Conservation (phyloP, 2,329 filamentous ascomycete genomes). For the Epichloe coenophiala region DNA sequence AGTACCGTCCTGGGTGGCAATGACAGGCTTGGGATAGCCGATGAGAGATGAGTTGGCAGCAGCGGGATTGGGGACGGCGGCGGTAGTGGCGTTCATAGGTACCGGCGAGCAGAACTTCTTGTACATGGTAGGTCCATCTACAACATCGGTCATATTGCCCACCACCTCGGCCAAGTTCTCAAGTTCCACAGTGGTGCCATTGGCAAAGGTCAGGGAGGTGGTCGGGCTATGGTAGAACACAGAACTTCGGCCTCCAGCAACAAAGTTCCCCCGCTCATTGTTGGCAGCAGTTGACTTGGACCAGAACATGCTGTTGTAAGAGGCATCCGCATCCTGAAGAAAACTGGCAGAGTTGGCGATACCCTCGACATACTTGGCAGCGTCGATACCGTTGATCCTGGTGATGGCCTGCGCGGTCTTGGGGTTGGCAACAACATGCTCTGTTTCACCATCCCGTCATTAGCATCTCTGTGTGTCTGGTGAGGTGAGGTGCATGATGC, state of each 20-base stretch:
- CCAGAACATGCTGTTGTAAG: conserved; percentile 27
- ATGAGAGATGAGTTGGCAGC: not conserved
- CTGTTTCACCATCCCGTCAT: conserved; percentile 1
- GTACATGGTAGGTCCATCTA: conserved; percentile 21
- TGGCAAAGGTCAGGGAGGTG: conserved; percentile 23
- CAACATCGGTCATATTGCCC: conserved; percentile 16
- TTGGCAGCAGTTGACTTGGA: conserved; percentile 9
- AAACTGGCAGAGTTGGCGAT: conserved; percentile 8
- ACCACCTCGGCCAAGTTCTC: conserved; percentile 19
- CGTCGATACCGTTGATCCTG: conserved; percentile 15
- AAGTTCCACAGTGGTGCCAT: conserved; percentile 19
- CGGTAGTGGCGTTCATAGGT: not conserved
- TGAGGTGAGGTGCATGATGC: too few species aligned
- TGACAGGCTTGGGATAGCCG: conserved; percentile 18
- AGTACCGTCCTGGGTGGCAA: conserved; percentile 11
- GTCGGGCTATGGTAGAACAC: conserved; percentile 17
- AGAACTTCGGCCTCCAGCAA: conserved; percentile 15
- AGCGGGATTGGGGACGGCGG: not conserved
- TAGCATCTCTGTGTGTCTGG: not conserved
- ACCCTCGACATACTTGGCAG: conserved; percentile 12
- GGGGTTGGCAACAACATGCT: conserved; percentile 10
- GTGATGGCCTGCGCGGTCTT: conserved; percentile 12
- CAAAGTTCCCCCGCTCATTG: conserved; percentile 16
- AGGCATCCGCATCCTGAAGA: conserved; percentile 15
- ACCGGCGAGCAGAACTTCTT: conserved; percentile 18